Evolutionary conservation across 75 land plant species (phyloP).

Genomic region (Pseudotsuga menziesii): DNA sequence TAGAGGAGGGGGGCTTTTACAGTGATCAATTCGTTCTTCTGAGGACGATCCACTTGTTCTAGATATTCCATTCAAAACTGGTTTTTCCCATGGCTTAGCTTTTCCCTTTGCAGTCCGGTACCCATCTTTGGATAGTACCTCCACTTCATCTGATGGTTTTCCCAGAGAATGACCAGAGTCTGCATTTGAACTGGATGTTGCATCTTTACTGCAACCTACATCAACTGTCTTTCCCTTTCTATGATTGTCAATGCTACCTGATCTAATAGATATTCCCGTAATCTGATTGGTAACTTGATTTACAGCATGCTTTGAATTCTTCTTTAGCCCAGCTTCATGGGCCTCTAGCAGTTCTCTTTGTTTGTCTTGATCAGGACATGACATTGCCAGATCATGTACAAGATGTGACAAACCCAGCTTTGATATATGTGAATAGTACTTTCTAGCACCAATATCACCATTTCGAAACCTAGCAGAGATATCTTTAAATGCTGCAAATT

Average conservation of each 20-base stretch:
- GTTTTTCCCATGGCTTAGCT: not conserved
- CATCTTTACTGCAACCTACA: conserved; percentile 24
- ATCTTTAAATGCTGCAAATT: conserved; percentile 65
- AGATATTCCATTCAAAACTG: not conserved
- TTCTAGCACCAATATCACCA: conserved; percentile 47
- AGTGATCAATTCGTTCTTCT: not conserved
- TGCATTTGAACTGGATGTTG: conserved; percentile 21
- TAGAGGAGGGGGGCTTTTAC: not conserved
- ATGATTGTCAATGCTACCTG: conserved; percentile 4
- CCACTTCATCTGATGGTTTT: conserved; percentile 45
- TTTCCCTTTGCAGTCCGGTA: conserved; percentile 69
- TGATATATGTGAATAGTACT: conserved; percentile 57
- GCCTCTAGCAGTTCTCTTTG: conserved; percentile 71
- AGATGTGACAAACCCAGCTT: conserved; percentile 75
- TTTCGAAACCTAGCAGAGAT: conserved; percentile 66
- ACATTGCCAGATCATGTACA: conserved; percentile 79
- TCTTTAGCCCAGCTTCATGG: conserved; percentile 20
- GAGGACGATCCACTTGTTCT: conserved; percentile 6
- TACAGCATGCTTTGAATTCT: conserved; percentile 4
- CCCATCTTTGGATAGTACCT: conserved; percentile 82
- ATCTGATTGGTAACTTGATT: conserved; percentile 7
- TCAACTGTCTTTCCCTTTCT: conserved; percentile 34
- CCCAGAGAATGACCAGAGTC: conserved; percentile 11
- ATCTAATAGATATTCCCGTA: not conserved
- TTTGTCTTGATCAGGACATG: conserved; percentile 79